Evolutionary conservation across 2,329 filamentous ascomycete genomes (phyloP), one percentile per base, ranked within the genome.

Genomic region (Alternaria ethzedia): DNA sequence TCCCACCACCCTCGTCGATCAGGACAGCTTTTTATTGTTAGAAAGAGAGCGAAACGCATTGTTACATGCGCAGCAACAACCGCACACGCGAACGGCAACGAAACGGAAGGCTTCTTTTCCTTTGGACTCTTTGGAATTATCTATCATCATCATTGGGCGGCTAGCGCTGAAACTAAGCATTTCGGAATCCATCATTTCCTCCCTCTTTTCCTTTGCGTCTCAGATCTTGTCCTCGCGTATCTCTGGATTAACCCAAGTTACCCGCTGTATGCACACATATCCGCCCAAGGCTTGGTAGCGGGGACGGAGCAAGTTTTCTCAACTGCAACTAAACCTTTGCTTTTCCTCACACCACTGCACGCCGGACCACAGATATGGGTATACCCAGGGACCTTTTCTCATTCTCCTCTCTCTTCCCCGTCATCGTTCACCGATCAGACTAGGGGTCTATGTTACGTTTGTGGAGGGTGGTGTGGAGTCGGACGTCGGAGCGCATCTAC

Each of bases 121-220:
- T 41, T 41, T 41, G 36, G 36, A 41, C 30, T 17, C 36, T 17
- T 56, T 63, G 56, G 17, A 57, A 54, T 57, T 62, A 69, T 32
- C 59, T 43, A 51, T 57, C 45, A 61, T 62, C 61, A 70, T 67
- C 69, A 72, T 70, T 67, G 71, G 71, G 71, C 68, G 71, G 71
- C 65, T 70, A 74, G 71, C 71, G 69, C 65, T 74, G 69, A 70
- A 64, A 68, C 47, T 60, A 56, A 58, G 64, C 55, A 69, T 67
- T 67, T 65, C 57, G 47, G 65, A 41, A 52, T 52, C 49, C 32
- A 60, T 65, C 54, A 58, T 63, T 66, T 63, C 66, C 51, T 30
- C 41, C 5, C 54, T 13, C 54, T 20, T 49, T 49, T 62, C 26
- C 32, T 56, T 55, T 57, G 64, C 50, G 59, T 56, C 57, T 55